Evolutionary conservation across 805 yeast genomes (phyloP), one percentile per base, ranked within the genome.

Genomic region (Wickerhamiella shivajii): DNA sequence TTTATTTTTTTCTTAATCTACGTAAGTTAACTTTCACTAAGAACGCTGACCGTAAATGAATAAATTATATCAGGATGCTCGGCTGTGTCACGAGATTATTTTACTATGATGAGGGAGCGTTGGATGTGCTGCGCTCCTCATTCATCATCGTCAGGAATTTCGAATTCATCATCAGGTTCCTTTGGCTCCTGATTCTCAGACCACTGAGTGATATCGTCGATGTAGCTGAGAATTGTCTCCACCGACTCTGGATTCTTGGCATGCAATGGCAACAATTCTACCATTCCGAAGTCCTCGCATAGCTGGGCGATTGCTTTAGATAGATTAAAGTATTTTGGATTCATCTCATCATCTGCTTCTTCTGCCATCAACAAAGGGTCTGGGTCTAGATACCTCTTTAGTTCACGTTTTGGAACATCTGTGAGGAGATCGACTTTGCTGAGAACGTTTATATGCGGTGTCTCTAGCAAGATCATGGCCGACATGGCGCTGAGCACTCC

Each of bases 261-360:
- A 50, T 84, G 92, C 42, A 90, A 63, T 0, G 98, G 97, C 43
- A 90, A 59, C 50, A 84, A 90, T 52, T 90, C 96, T 3, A 90
- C 96, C 99, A 90, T 90, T 5, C 98, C 98, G 53, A 90, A 90
- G 49, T 90, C 99, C 51, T 90, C 97, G 22, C 85, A 92, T 44
- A 90, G 61, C 42, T 77, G 74, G 0, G 96, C 95, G 44, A 90
- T 84, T 11, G 85, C 68, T 44, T 69, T 68, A 52, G 83, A 87
- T 39, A 90, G 64, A 40, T 64, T 70, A 24, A 74, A 67, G 49
- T 74, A 87, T 47, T 67, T 75, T 27, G 75, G 73, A 44, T 71
- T 71, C 31, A 69, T 58, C 27, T 59, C 61, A 31, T 61, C 60
- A 34, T 66, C 66, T 5, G 63, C 66, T 24, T 63, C 66, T 25